These are phyloP conservation scores for Paramarasmius palmivorus DNA, from an alignment of 1,284 basidiomycete genomes.

Conservation along the genomic window DNA sequence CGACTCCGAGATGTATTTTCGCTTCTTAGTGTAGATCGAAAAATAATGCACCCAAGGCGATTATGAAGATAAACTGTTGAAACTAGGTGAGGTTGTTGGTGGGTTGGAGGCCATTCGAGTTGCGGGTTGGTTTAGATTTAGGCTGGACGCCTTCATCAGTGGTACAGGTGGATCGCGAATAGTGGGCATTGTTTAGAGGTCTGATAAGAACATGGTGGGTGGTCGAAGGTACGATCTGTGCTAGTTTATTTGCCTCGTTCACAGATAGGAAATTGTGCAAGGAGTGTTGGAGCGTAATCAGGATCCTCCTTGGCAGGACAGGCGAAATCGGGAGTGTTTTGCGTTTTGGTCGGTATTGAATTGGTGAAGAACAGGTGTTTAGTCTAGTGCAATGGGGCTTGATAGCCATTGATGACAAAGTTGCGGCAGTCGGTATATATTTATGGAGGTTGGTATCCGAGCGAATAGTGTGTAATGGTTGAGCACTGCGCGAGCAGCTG, in stretches of 20 bases:
- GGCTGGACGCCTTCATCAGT: neutral
- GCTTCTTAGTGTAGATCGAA: constrained; percentile 40
- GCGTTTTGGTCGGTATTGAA: neutral
- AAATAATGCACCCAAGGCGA: constrained; percentile 54
- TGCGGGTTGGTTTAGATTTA: constrained; percentile 24
- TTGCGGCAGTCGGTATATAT: constrained; percentile 8
- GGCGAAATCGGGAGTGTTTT: neutral
- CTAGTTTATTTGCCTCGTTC: constrained; percentile 38
- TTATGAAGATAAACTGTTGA: constrained; percentile 50
- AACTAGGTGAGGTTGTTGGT: constrained; percentile 41
- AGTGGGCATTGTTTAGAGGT: constrained; percentile 44
- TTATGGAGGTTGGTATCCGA: constrained; percentile 2
- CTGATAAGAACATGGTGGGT: constrained; percentile 48
- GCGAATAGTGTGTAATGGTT: neutral
- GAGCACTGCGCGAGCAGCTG: neutral
- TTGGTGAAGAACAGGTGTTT: neutral
- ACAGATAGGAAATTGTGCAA: constrained; percentile 36
- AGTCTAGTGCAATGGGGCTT: too few species aligned
- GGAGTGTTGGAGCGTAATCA: constrained; percentile 28
- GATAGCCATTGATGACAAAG: neutral
- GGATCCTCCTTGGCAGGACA: neutral
- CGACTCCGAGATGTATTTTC: neutral
- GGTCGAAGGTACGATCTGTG: constrained; percentile 40
- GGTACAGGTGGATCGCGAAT: constrained; percentile 13
- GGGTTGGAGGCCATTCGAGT: constrained; percentile 15